A percentile compares a stretch with the other conserved stretches of the same genome.
phyloP scores from a whole-genome alignment of 805 yeast species.

The Nakazawaea molendinolei region DNA sequence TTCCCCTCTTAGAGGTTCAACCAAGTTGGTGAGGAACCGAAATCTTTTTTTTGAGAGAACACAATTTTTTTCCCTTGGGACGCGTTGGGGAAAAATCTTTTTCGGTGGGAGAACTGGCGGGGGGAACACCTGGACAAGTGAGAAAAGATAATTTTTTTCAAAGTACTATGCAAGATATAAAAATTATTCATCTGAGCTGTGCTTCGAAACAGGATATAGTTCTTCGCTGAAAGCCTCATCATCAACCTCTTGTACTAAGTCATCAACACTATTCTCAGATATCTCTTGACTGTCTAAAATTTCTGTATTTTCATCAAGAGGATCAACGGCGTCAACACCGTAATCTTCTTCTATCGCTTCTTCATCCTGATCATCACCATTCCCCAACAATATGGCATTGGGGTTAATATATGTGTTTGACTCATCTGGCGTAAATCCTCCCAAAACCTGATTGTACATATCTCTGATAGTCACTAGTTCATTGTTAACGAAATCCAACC shows the following conservation, averaged over 20 bases:
- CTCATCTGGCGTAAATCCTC: constrained; percentile 37
- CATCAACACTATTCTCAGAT: constrained; percentile 17
- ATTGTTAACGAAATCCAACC: constrained; percentile 47
- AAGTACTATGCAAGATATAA: no score
- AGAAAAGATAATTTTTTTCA: no score
- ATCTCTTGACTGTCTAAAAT: constrained; percentile 16
- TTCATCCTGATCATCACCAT: constrained; percentile 36
- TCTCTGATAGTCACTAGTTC: constrained; percentile 45
- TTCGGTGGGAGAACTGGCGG: no score
- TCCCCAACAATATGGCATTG: constrained; percentile 27
- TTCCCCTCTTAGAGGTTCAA: no score
- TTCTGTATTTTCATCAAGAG: constrained; percentile 1
- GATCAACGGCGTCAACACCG: constrained; percentile 17
- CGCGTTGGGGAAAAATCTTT: no score
- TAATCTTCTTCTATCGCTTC: constrained; percentile 27
- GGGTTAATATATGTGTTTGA: constrained; percentile 32
- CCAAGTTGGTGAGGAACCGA: no score
- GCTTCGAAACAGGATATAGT: constrained; percentile 31
- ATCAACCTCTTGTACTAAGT: constrained; percentile 9
- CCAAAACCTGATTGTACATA: constrained; percentile 50
- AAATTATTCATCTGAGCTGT: constrained; percentile 12
- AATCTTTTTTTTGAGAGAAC: no score
- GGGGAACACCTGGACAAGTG: no score
- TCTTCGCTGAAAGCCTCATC: constrained; percentile 20
- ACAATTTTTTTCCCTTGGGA: no score